A percentile compares a stretch with the other conserved stretches of the same genome.
phyloP scores from a whole-genome alignment of 495 filamentous ascomycete genomes.

The Penicillium cinerascens region DNA sequence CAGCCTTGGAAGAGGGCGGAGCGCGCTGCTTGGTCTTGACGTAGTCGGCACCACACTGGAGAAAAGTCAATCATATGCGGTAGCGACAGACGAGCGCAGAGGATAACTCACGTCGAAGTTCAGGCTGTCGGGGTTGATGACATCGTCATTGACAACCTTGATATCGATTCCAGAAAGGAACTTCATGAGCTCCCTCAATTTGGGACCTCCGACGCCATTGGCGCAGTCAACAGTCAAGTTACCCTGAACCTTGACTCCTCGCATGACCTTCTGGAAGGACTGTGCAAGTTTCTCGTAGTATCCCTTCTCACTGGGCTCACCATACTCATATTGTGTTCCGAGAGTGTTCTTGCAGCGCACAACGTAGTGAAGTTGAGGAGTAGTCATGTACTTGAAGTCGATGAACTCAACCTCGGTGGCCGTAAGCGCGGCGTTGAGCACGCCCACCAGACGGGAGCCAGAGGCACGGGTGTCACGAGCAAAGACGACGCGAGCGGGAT shows the following conservation, averaged over 20 bases:
- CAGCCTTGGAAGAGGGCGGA: constrained; percentile 76
- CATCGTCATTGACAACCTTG: constrained; percentile 86
- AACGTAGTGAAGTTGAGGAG: constrained; percentile 93
- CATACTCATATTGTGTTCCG: constrained; percentile 76
- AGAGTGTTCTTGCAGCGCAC: constrained; percentile 92
- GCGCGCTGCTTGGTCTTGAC: constrained; percentile 95
- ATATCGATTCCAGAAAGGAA: constrained; percentile 73
- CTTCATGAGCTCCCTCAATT: constrained; percentile 83
- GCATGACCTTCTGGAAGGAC: constrained; percentile 78
- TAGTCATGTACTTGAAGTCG: constrained; percentile 87
- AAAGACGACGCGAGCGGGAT: constrained; percentile 76
- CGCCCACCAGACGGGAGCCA: constrained; percentile 73
- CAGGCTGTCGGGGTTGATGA: constrained; percentile 79
- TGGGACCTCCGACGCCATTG: constrained; percentile 94
- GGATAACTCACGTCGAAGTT: constrained; percentile 70
- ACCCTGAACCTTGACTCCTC: constrained; percentile 66
- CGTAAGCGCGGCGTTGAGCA: constrained; percentile 72
- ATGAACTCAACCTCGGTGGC: constrained; percentile 67
- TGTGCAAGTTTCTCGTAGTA: constrained; percentile 89
- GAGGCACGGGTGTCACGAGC: constrained; percentile 92
- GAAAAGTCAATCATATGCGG: background rate
- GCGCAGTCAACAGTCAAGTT: constrained; percentile 87
- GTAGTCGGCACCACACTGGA: constrained; percentile 88
- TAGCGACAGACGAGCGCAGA: background rate
- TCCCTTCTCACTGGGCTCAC: constrained; percentile 80